Evolutionary conservation across 768 basidiomycete genomes (phyloP), one percentile per base, ranked within the genome.

Genomic region (Xerocomus potaroensis): DNA sequence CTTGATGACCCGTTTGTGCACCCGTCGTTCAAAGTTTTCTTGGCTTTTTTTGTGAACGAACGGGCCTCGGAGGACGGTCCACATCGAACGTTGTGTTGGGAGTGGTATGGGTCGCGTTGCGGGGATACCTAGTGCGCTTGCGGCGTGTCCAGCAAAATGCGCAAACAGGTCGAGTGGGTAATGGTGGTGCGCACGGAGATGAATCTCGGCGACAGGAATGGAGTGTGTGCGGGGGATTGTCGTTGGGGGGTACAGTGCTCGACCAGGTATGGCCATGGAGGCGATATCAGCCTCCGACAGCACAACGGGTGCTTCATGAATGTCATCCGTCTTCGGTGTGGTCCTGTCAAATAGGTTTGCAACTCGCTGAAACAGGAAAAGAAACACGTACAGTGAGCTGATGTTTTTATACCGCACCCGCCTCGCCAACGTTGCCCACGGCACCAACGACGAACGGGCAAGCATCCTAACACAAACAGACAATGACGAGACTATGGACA

Each of bases 11-110:
- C 94, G 79, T 60, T 87, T 89, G 61, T 94, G 87, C 43, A 84
- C 83, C 57, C 73, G 78, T 22, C 90, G 73, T 64, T 92, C 86
- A 64, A 95, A 98, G 68, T 97, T 98, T 72, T 98, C 93, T 67
- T 97, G 93, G 15, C 78, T 72, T 68, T 95, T 96, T 62, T 98
- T 98, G 66, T 94, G 86, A 5, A 80, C 83, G 62, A 98, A 98
- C 9, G 95, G 94, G 4, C 81, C 78, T 29, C 84, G 80, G 8
- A 77, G 74, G 15, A 96, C 93, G 0, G 95, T 96, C 83, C 89
- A 91, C 9, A 96, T 70, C 5, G 77, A 73, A 36, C 88, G 84
- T 53, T 83, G 73, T 3, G 78, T 89, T 0, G 91, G 92, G 0
- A 95, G 78, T 4, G 69, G 67, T 12, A 75, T 74, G 10, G 82